Percentiles rank a stretch among this genome's conserved stretches.
These are phyloP conservation scores for Colletotrichum viniferum DNA, from an alignment of 2,329 filamentous ascomycete species.

Conservation along the genomic window DNA sequence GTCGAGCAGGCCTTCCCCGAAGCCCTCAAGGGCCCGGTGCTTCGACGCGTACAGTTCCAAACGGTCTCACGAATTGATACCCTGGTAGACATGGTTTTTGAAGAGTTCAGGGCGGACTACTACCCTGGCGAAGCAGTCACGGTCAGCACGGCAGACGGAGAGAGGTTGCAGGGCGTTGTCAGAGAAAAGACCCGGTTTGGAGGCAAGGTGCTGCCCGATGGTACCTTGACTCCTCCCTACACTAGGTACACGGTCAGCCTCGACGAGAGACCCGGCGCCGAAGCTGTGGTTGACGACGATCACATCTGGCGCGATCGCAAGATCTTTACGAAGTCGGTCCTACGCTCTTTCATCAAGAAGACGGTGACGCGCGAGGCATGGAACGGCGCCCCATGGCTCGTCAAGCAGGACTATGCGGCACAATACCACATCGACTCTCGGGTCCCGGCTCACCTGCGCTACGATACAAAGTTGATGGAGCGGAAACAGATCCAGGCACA, in stretches of 20 bases:
- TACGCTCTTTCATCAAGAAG: conserved; percentile 93
- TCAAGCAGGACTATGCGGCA: conserved; percentile 83
- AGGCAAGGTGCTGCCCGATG: conserved; percentile 66
- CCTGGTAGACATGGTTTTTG: conserved; percentile 69
- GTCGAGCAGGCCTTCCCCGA: conserved; percentile 93
- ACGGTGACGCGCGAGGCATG: conserved; percentile 90
- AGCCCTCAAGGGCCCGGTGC: conserved; percentile 85
- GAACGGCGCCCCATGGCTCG: conserved; percentile 96
- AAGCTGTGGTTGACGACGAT: conserved; percentile 79
- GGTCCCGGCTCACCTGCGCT: conserved; percentile 80
- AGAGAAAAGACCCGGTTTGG: conserved; percentile 85
- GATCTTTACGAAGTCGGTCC: conserved; percentile 91
- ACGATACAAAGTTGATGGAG: conserved; percentile 80
- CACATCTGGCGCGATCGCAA: conserved; percentile 88
- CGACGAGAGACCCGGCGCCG: conserved; percentile 69
- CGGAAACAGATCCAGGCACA: conserved; percentile 74
- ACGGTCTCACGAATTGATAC: conserved; percentile 89
- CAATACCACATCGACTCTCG: conserved; percentile 87
- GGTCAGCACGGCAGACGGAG: conserved; percentile 71
- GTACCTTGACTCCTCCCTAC: conserved; percentile 71
- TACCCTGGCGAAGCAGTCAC: conserved; percentile 87
- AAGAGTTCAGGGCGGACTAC: conserved; percentile 87
- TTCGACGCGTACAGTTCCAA: conserved; percentile 91
- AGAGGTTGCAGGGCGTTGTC: conserved; percentile 74
- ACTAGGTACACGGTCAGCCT: conserved; percentile 83